phyloP scores from a whole-genome alignment of 176 grass and related monocot genomes.

The Lolium multiflorum region DNA sequence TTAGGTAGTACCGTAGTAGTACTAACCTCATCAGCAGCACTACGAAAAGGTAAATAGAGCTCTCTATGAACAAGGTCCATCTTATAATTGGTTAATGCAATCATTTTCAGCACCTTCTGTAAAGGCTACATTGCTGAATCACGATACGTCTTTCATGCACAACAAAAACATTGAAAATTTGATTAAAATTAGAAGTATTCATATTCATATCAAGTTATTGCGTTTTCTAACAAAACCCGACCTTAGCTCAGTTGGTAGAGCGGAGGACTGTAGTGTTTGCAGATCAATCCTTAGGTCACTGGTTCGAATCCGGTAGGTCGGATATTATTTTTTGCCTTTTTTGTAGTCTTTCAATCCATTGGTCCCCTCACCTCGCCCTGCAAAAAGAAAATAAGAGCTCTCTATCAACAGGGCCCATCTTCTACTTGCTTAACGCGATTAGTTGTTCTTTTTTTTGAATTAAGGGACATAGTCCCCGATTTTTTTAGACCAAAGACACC shows the following conservation, averaged over 20 bases:
- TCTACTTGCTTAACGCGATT: background rate
- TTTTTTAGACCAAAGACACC: too few relatives aligned
- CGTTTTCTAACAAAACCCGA: slow-evolving; percentile 21
- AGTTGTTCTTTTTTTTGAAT: too few relatives aligned
- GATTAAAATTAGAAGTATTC: too few relatives aligned
- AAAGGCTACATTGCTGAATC: too few relatives aligned
- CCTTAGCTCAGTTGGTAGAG: slow-evolving; percentile 99
- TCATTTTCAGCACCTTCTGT: too few relatives aligned
- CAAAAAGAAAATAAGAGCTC: background rate
- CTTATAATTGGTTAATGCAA: background rate
- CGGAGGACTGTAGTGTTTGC: slow-evolving; percentile 78
- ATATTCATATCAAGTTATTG: too few relatives aligned
- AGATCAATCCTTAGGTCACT: slow-evolving; percentile 89
- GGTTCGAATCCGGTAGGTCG: slow-evolving; percentile 57
- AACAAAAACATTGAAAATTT: too few relatives aligned
- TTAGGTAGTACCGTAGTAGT: background rate
- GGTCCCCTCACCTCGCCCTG: too few relatives aligned
- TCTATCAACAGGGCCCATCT: background rate
- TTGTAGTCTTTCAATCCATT: too few relatives aligned
- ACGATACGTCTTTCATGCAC: too few relatives aligned
- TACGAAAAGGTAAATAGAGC: background rate
- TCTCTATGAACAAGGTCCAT: background rate
- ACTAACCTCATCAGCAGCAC: background rate
- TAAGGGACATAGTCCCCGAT: too few relatives aligned
- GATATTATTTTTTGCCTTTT: background rate